phyloP scores from a whole-genome alignment of 306 rosid genomes.

The Carpinus fangiana region DNA sequence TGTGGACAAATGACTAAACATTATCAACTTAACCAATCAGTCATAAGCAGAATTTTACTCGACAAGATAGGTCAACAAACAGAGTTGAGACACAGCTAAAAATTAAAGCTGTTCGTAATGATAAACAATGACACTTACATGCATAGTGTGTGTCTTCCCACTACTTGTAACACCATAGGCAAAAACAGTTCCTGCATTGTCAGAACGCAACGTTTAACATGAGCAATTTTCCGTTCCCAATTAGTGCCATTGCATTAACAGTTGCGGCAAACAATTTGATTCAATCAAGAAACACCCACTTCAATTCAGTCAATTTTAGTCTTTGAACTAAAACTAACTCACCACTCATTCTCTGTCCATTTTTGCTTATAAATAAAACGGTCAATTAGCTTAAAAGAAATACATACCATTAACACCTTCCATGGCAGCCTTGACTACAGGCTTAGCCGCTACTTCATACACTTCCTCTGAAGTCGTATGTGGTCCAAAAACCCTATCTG shows the following conservation, averaged over 20 bases:
- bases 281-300: not conserved
- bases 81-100: conserved; percentile 18
- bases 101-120: not conserved
- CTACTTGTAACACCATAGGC: conserved; percentile 99
- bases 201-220: conserved; percentile 9
- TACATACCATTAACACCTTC: conserved; percentile 92
- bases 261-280: not conserved
- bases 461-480: conserved; percentile 80
- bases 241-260: conserved; percentile 9
- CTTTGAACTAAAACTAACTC: not conserved
- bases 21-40: not conserved
- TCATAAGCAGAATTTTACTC: not conserved
- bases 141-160: conserved; percentile 99
- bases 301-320: not conserved
- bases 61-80: not conserved
- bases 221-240: conserved; percentile 31
- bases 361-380: conserved; percentile 4
- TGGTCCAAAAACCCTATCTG: conserved; percentile 97
- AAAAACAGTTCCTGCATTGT: conserved; percentile 89
- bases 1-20: not conserved
- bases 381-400: conserved; percentile 8
- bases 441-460: conserved; percentile 95
- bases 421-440: conserved; percentile 97
- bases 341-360: not conserved
- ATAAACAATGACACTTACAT: conserved; percentile 59